Base-by-base conservation (phyloP, 2,329 filamentous ascomycete genomes). In the Fusarium hainanense region DNA sequence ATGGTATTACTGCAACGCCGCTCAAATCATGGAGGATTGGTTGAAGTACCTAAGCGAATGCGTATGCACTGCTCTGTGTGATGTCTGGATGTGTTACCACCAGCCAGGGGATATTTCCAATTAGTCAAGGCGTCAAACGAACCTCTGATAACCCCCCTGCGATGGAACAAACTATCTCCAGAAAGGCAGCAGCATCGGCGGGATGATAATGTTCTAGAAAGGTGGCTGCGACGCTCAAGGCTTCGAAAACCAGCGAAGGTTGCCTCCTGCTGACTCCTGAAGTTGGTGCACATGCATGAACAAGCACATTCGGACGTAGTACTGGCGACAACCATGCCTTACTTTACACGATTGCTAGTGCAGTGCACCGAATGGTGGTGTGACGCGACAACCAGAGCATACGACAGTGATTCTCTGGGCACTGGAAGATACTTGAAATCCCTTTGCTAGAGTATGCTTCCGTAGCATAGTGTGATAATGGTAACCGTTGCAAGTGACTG, bases 121-220 rank as follows among this genome's bases (percentile, higher is more conserved):
- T 37, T 41, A 64, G 54, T 41, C 21, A 64, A 58, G 58, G 16
- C 47, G 47, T 27, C 49, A 32, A 66, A 28, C 41, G 30, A 23
- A 14, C 62, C 51, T 67, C 43, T 54, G 50, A 60, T 43, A 50
- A 63, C n/a, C 43, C 48, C 48, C 44, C 30, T 34, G 49, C 49
- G 37, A 47, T 30, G 37, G 25, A 48, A 42, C 28, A 30, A 51
- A 44, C 52, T 57, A 32, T 44, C 43, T 30, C 59, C 30, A 63
- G 52, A 46, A 69, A 34, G 32, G 43, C 43, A 51, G 42, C 32
- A 60, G 30, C 30, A 49, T 44, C 49, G 42, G 43, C 44, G 52
- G n/a, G 34, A 67, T 30, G 52, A 37, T 47, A 60, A 61, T 52
- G 54, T 63, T 73, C 59, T 70, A 64, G 61, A 71, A 74, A 62